Evolutionary conservation across 1,139 yeast genomes (phyloP).

Genomic region (Blastobotrys illinoisensis): DNA sequence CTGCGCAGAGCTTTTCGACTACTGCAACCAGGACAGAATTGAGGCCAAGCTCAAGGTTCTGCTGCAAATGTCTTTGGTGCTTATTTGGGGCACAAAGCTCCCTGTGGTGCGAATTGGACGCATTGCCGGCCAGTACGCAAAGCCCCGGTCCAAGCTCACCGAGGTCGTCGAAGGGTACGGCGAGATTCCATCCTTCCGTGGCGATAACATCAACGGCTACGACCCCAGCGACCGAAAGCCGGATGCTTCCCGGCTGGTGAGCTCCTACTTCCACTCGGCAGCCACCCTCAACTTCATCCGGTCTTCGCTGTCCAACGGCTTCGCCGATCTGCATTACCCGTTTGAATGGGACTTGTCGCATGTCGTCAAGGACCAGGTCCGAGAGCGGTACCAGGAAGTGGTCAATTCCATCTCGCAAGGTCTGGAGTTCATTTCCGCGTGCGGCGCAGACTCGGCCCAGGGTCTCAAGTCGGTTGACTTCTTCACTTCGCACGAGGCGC

Average conservation of each 20-base stretch:
- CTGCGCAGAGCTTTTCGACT: constrained; percentile 42
- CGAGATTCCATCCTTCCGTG: constrained; percentile 39
- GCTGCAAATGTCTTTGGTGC: constrained; percentile 40
- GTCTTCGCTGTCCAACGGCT: constrained; percentile 34
- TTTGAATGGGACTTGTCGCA: constrained; percentile 41
- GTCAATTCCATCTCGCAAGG: constrained; percentile 37
- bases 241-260: constrained; percentile 39
- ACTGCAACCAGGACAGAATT: constrained; percentile 38
- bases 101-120: constrained; percentile 41
- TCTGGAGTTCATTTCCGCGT: constrained; percentile 36
- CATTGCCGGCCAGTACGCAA: constrained; percentile 44
- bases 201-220: constrained; percentile 42
- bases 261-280: constrained; percentile 42
- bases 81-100: constrained; percentile 38
- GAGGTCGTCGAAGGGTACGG: constrained; percentile 38
- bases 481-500: constrained; percentile 41
- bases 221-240: constrained; percentile 37
- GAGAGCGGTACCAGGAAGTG: constrained; percentile 36
- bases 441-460: constrained; percentile 34
- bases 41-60: constrained; percentile 40
- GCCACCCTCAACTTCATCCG: constrained; percentile 41
- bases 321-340: constrained; percentile 40
- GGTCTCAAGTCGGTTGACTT: constrained; percentile 34
- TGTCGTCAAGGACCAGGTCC: constrained; percentile 34
- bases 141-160: constrained; percentile 40